Evolutionary conservation across 1,284 basidiomycete species (phyloP), one percentile per base, ranked within the genome.

Genomic region (Puccinia horiana): DNA sequence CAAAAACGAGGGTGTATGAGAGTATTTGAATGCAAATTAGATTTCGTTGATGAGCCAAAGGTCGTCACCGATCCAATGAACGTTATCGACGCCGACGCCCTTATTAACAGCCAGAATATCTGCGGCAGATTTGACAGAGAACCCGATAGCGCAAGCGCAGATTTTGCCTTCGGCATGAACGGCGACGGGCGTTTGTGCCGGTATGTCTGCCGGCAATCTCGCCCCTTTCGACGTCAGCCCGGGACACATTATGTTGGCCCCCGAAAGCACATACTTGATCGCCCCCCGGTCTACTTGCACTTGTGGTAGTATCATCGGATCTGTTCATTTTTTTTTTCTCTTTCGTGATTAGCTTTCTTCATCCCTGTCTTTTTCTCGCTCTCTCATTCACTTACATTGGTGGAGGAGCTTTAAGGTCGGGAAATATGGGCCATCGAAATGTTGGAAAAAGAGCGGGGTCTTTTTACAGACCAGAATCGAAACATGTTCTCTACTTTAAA

Each of bases 101-200:
- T 98, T 98, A 86, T 95, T 97, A 40, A 94, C 89, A 87, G 90
- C 90, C 87, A 91, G 91, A 87, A 99, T 96, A 76, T 98, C 95
- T 85, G 95, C 94, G 42, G 94, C 94, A 73, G 90, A 89, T 84
- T 96, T 88, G 87, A 93, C 93, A 84, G 93, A 91, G 82, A 95
- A 88, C 2, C 97, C 97, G 81, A 99, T 91, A 0, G 92, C 96
- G 44, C 94, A 91, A 0, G 96, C 92, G 85, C 95, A 92, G 84
- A 96, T 93, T 88, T 99, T 99, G n/a, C 96, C 96, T 87, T 99
- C 95, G 23, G 95, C 94, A 84, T 92, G 90, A 82, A 99, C 92
- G 0, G 93, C 94, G 20, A 99, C 95, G 18, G 93, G 89, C 0
- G 90, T 89, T 14, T 91, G 92, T 67, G 91, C 90, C 23, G 91